Evolutionary conservation across 2,329 filamentous ascomycete species (phyloP).

Genomic region (Incumbomyces lentus): DNA sequence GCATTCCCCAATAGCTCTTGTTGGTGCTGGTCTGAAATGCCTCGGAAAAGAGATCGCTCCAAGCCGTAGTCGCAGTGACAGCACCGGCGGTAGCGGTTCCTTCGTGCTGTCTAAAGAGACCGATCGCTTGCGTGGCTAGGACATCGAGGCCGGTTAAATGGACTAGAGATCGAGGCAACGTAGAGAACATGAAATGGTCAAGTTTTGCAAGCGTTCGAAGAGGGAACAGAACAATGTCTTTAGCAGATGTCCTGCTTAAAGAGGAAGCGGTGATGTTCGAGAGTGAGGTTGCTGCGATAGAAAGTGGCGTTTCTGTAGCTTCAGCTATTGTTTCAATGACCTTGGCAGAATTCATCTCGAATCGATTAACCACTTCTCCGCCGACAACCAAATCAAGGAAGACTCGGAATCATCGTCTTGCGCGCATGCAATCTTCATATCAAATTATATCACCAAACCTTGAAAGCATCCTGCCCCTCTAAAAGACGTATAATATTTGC

Average conservation of each 20-base stretch:
- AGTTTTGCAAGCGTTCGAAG: conserved; percentile 28
- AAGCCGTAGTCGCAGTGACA: conserved; percentile 23
- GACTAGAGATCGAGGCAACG: conserved; percentile 25
- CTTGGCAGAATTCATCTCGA: conserved; percentile 1
- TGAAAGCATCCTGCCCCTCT: no score
- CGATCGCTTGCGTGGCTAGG: conserved; percentile 22
- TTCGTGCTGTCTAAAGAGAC: conserved; percentile 16
- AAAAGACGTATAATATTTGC: no score
- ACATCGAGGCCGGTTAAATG: conserved; percentile 20
- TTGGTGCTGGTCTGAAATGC: conserved; percentile 36
- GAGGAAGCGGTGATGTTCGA: conserved; percentile 17
- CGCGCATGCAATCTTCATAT: no score
- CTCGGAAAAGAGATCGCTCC: conserved; percentile 31
- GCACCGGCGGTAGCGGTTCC: conserved; percentile 16
- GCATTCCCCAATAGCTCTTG: conserved; percentile 71
- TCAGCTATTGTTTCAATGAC: neutral
- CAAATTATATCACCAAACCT: no score
- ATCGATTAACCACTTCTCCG: no score
- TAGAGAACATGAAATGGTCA: conserved; percentile 28
- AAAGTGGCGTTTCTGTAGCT: neutral
- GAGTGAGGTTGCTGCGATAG: conserved; percentile 6
- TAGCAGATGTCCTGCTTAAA: conserved; percentile 22
- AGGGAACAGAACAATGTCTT: conserved; percentile 27
- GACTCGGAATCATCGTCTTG: no score
- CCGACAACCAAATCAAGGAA: no score